Percentiles rank a stretch among this genome's conserved stretches.
These are phyloP conservation scores for Rosa persica DNA, from an alignment of 306 rosid species.

Conservation along the genomic window DNA sequence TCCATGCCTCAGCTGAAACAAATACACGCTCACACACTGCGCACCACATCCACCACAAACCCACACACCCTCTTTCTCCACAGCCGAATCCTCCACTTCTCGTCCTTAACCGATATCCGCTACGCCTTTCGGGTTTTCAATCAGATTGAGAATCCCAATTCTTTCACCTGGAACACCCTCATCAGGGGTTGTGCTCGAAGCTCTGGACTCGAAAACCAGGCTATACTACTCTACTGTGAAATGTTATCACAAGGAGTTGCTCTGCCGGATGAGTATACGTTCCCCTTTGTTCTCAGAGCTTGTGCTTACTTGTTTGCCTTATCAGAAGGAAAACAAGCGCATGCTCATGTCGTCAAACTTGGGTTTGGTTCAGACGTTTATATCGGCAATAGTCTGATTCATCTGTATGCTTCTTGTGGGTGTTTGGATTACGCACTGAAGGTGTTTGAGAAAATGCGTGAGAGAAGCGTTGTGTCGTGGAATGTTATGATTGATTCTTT, in stretches of 20 bases:
- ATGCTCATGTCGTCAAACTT: conserved; percentile 54
- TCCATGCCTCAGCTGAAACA: conserved; percentile 55
- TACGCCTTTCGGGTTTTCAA: conserved; percentile 58
- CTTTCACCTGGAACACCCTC: conserved; percentile 46
- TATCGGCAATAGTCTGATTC: conserved; percentile 71
- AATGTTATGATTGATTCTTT: conserved; percentile 67
- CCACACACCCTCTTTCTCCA: conserved; percentile 50
- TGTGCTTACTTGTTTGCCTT: conserved; percentile 61
- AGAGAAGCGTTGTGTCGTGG: conserved; percentile 72
- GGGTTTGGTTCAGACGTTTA: conserved; percentile 63
- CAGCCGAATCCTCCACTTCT: conserved; percentile 50
- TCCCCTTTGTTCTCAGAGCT: conserved; percentile 71
- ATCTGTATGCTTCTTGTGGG: conserved; percentile 70
- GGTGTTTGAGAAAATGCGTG: conserved; percentile 50
- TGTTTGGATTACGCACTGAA: conserved; percentile 53
- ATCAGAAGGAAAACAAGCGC: conserved; percentile 70
- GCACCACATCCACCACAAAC: conserved; percentile 40
- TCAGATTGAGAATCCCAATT: conserved; percentile 51
- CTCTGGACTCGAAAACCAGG: conserved; percentile 34
- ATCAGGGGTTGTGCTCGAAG: conserved; percentile 64
- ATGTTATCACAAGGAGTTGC: conserved; percentile 48
- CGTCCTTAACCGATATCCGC: conserved; percentile 39
- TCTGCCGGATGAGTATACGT: conserved; percentile 60
- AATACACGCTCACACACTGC: conserved; percentile 74
- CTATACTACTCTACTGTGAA: conserved; percentile 43